Evolutionary conservation across 2,329 filamentous ascomycete species (phyloP), one percentile per base, ranked within the genome.

Genomic region (Ophiostoma himal-ulmi): DNA sequence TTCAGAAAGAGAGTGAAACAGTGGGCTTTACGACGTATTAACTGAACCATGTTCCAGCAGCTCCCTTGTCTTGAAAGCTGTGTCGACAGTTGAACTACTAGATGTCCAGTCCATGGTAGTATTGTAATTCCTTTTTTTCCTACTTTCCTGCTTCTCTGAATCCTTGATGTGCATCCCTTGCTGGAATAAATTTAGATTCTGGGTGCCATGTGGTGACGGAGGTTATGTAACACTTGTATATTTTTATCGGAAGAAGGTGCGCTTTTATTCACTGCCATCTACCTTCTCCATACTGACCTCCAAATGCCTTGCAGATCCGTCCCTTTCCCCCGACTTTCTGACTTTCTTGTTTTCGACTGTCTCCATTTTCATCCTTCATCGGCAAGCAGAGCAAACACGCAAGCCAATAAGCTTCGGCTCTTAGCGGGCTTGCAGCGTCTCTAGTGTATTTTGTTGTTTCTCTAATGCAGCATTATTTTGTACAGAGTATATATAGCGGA

Each of bases 121-220:
- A 57, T 57, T 26, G 5, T 26, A 10, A 8, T 20, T 22, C 8
- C 30, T 1, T 57, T 10, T 57, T 57, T 57, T 57, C 30, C 52
- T 17, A 57, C 26, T 57, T 57, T 22, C n/a, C 52, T 57, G 52
- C 52, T 57, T 57, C 52, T 57, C 5, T 54, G 20, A 4, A 57
- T 57, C 44, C 44, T 17, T 57, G 13, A 8, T 54, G 52, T 57
- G n/a, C n/a, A 57, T 57, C 52, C 52, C 52, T 30, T 57, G 10
- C 52, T 57, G 6, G 14, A 20, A 17, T 14, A 54, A 2, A 22
- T 10, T 54, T 20, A 26, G 3, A 11, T 57, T 57, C 11, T 17
- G 22, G n/a, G 52, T 57, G n/a, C 52, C 52, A 57, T 57, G 52
- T 57, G 52, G 52, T 48, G 44, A n/a, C 44, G 44, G 44, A 48